Conservation (phyloP, 1,284 basidiomycete genomes). For the Ganoderma lucidum region DNA sequence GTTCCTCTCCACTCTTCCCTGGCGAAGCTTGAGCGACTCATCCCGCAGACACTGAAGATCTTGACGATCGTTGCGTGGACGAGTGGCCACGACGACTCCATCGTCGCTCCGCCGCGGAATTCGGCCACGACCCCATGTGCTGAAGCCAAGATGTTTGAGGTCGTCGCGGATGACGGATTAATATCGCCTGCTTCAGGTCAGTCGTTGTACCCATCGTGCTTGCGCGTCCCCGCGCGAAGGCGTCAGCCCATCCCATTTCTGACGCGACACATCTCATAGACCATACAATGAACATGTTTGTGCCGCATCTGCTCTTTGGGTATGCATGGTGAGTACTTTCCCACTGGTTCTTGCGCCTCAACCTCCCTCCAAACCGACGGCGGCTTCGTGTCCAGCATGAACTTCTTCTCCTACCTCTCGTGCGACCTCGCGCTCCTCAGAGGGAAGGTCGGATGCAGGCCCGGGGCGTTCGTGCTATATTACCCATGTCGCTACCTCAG, state of each 20-base stretch:
- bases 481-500: slow-evolving; percentile 25
- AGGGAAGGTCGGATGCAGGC: slow-evolving; percentile 22
- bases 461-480: slow-evolving; percentile 23
- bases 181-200: not conserved
- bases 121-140: not conserved
- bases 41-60: not conserved
- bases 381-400: slow-evolving; percentile 15
- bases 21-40: not conserved
- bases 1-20: not conserved
- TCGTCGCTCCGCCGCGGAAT: not conserved
- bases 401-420: slow-evolving; percentile 16
- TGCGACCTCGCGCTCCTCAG: slow-evolving; percentile 22
- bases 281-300: slow-evolving; percentile 15
- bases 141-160: not conserved
- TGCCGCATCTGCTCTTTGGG: slow-evolving; percentile 23
- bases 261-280: slow-evolving; percentile 7
- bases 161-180: not conserved
- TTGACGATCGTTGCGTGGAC: not conserved
- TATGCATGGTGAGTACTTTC: slow-evolving; percentile 21
- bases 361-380: not conserved
- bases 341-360: not conserved
- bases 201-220: not conserved
- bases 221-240: not conserved
- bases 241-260: not conserved
- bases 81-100: not conserved